Evolutionary conservation across 768 basidiomycete species (phyloP).

Genomic region (Russula vinacea): DNA sequence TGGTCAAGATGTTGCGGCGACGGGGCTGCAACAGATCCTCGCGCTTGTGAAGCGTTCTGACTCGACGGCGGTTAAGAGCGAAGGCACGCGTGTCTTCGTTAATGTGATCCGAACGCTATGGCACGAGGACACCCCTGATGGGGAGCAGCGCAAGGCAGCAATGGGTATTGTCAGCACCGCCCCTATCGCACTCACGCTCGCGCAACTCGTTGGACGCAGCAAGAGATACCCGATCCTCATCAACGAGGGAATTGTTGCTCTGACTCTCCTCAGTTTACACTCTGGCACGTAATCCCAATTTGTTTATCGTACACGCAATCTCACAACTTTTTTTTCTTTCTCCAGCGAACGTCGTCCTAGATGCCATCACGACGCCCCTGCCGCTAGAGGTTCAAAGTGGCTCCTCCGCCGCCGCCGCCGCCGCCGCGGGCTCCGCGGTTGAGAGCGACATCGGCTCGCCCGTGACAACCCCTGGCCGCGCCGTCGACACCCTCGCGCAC

Average conservation of each 20-base stretch:
- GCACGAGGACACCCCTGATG: slow-evolving; percentile 49
- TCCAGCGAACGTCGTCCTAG: slow-evolving; percentile 60
- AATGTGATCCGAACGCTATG: slow-evolving; percentile 80
- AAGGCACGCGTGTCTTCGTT: slow-evolving; percentile 85
- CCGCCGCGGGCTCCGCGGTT: slow-evolving; percentile 40
- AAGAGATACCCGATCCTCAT: slow-evolving; percentile 79
- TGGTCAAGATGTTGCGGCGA: slow-evolving; percentile 36
- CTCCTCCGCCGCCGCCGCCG: slow-evolving; percentile 34
- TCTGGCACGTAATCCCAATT: slow-evolving; percentile 47
- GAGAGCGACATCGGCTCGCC: slow-evolving; percentile 48
- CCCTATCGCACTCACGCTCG: slow-evolving; percentile 60
- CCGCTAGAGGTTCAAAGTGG: slow-evolving; percentile 39
- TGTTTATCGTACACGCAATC: neutral
- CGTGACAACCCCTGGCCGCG: slow-evolving; percentile 50
- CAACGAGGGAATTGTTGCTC: slow-evolving; percentile 83
- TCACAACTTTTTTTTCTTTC: slow-evolving; percentile 18
- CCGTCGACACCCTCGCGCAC: slow-evolving; percentile 64
- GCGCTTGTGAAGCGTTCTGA: slow-evolving; percentile 76
- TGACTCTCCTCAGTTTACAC: slow-evolving; percentile 71
- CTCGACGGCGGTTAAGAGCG: slow-evolving; percentile 78
- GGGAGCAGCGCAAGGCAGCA: slow-evolving; percentile 52
- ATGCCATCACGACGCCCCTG: slow-evolving; percentile 53
- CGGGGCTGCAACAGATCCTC: slow-evolving; percentile 66
- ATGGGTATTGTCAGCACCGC: slow-evolving; percentile 50
- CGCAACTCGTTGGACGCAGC: slow-evolving; percentile 70